phyloP scores from a whole-genome alignment of 495 filamentous ascomycete species.

The Astrocystis sublimbata region DNA sequence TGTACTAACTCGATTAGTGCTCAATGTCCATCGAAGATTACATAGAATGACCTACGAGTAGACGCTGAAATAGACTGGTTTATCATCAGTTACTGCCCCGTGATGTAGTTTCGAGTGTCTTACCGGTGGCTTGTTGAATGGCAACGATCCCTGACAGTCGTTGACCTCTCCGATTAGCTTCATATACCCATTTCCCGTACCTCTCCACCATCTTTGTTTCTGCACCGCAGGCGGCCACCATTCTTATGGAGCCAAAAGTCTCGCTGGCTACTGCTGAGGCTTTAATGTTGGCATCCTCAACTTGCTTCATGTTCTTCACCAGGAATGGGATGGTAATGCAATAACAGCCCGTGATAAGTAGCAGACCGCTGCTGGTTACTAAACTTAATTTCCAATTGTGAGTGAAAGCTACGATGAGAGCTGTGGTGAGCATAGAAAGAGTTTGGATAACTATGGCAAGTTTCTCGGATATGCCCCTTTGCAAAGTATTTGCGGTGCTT shows the following conservation, averaged over 20 bases:
- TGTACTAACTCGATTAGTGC: constrained; percentile 30
- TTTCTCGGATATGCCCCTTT: constrained; percentile 67
- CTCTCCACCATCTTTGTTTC: constrained; percentile 54
- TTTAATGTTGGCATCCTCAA: constrained; percentile 59
- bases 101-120: constrained; percentile 15
- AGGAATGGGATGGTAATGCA: constrained; percentile 56
- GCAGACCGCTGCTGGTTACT: constrained; percentile 56
- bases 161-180: constrained; percentile 56
- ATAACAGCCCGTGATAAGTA: constrained; percentile 59
- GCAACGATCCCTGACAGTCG: constrained; percentile 53
- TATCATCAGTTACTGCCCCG: constrained; percentile 11
- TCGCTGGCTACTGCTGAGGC: constrained; percentile 64
- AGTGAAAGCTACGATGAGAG: constrained; percentile 56
- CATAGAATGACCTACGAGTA: constrained; percentile 38
- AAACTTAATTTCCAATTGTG: constrained; percentile 60
- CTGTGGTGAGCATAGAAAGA: constrained; percentile 49
- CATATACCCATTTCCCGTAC: constrained; percentile 58
- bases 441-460: constrained; percentile 56
- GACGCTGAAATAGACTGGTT: constrained; percentile 45
- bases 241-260: constrained; percentile 55
- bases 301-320: constrained; percentile 55
- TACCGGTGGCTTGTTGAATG: constrained; percentile 44
- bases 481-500: constrained; percentile 62
- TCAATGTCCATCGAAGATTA: background rate
- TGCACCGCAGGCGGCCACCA: constrained; percentile 65